A percentile compares a stretch with the other conserved stretches of the same genome.
phyloP scores from a whole-genome alignment of 345 rosid genomes.

The Eucalyptus grandis region DNA sequence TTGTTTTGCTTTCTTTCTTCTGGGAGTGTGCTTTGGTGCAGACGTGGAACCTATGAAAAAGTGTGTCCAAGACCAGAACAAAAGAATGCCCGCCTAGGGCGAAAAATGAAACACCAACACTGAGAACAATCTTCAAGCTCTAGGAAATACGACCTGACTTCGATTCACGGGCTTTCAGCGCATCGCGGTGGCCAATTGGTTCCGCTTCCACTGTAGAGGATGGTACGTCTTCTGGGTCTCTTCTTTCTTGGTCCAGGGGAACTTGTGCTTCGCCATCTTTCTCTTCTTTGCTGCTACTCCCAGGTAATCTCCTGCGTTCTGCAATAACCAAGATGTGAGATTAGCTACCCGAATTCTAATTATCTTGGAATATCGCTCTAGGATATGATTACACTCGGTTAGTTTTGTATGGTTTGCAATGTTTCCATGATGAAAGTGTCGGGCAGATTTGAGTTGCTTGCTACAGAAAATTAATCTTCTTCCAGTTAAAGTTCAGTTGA shows the following conservation, averaged over 20 bases:
- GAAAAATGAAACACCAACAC: neutral
- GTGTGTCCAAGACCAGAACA: neutral
- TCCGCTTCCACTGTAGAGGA: slow-evolving; percentile 43
- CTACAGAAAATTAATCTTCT: neutral
- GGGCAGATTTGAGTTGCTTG: neutral
- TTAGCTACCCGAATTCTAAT: neutral
- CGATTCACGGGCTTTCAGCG: neutral
- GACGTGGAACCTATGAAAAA: neutral
- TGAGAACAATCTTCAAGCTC: neutral
- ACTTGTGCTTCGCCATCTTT: slow-evolving; percentile 50
- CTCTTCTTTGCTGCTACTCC: slow-evolving; percentile 43
- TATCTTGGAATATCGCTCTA: neutral
- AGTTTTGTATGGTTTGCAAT: neutral
- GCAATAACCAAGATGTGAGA: neutral
- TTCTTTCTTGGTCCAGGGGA: slow-evolving; percentile 39
- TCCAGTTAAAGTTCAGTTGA: neutral
- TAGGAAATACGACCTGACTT: neutral
- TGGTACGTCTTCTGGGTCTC: slow-evolving; percentile 11
- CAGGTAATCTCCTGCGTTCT: slow-evolving; percentile 33
- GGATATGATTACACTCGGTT: neutral
- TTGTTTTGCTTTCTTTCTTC: neutral
- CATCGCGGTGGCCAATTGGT: slow-evolving; percentile 32
- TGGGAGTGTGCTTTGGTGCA: neutral
- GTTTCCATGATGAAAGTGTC: neutral
- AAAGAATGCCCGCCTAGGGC: neutral